Evolutionary conservation across 202 grass and related monocot species (phyloP), one percentile per base, ranked within the genome.

Genomic region (Panicum virgatum): DNA sequence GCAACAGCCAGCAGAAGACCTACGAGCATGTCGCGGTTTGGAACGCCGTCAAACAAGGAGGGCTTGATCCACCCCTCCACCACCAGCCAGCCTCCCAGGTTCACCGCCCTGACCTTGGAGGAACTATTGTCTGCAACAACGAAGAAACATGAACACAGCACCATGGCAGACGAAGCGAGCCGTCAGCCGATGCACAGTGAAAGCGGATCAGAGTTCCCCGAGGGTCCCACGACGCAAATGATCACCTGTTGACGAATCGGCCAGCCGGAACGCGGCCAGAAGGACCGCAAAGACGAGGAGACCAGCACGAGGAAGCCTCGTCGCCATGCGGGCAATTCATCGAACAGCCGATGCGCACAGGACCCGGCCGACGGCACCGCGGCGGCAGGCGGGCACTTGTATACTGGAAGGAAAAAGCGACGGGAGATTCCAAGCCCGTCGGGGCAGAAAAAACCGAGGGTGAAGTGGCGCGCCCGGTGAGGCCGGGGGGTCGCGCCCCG

Each of bases 51-150:
- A 30, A 93, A 90, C 80, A 93, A 37, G 10, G 87, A 82, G 66
- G 91, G 91, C 46, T 85, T 90, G 77, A 93, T 90, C 91, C 91
- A 93, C 19, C 85, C 82, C 66, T 91, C 89, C 66, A 91, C 82
- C 44, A 91, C 89, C 27, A 91, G 66, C 89, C 85, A 91, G 12
- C 89, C 89, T 8, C 89, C 89, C 59, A 91, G 68, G 77, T 85
- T 88, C 60, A 88, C 82, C 46, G 56, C 85, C 52, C 82, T 85
- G 50, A 91, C 72, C 77, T 88, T 88, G 20, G 12, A 36, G 82
- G 85, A 81, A 40, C 29, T 73, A 50, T 58, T 25, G 45, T 68
- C 82, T 88, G 82, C 54, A 7, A 26, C 20, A 12, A 60, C 42
- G 42, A 25, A 4, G 34, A 27, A 29, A 9, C 19, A 38, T 6